Evolutionary conservation across 2,329 filamentous ascomycete species (phyloP).

Genomic region (Calonectria hawksworthii): DNA sequence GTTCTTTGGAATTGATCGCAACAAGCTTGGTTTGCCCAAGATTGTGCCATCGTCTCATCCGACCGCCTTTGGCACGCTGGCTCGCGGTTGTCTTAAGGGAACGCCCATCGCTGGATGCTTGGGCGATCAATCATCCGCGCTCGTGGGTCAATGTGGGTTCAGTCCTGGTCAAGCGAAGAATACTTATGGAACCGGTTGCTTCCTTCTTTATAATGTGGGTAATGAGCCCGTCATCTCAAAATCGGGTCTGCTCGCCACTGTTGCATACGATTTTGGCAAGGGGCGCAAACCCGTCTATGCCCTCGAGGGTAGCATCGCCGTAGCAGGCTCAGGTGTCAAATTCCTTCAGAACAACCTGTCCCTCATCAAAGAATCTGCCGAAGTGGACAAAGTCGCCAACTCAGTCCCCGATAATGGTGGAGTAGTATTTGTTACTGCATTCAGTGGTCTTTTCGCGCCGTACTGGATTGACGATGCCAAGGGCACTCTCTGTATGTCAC

Average conservation of each 20-base stretch:
- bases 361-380: conserved; percentile 66
- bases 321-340: conserved; percentile 85
- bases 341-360: conserved; percentile 77
- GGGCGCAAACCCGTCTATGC: conserved; percentile 77
- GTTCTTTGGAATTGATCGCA: conserved; percentile 81
- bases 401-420: conserved; percentile 81
- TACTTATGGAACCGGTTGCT: conserved; percentile 92
- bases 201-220: conserved; percentile 91
- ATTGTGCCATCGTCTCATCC: conserved; percentile 86
- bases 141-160: conserved; percentile 90
- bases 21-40: conserved; percentile 82
- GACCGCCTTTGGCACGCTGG: conserved; percentile 78
- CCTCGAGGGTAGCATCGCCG: conserved; percentile 86
- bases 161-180: conserved; percentile 87
- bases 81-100: conserved; percentile 76
- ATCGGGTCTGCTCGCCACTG: conserved; percentile 86
- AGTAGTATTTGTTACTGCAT: conserved; percentile 89
- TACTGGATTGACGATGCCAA: conserved; percentile 97
- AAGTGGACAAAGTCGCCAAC: conserved; percentile 65
- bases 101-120: conserved; percentile 85
- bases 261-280: conserved; percentile 85
- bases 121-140: conserved; percentile 87
- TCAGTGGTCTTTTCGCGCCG: conserved; percentile 90
- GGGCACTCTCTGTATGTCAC: conserved; percentile 81
- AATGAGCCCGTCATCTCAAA: conserved; percentile 87